Percentiles rank a stretch among this genome's conserved stretches.
Evolutionary conservation across 2,329 filamentous ascomycete species (phyloP).

Genomic region (Cercospora canescens): DNA sequence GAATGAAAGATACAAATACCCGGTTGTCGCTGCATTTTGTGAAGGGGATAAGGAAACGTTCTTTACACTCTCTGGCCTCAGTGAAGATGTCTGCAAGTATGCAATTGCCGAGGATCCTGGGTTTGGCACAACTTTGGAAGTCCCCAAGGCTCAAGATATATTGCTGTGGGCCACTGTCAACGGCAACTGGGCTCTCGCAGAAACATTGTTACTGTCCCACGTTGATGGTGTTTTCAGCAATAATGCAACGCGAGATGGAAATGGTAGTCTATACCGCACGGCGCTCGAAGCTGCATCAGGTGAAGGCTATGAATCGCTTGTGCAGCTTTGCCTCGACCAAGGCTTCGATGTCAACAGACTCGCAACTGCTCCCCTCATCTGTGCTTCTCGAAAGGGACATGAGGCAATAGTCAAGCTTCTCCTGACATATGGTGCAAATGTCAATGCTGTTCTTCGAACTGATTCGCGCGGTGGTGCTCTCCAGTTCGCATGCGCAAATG

Average conservation of each 20-base stretch:
- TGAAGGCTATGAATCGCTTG: not conserved
- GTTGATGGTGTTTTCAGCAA: too few species aligned
- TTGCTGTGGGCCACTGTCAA: not conserved
- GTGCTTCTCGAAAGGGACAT: not conserved
- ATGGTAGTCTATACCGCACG: not conserved
- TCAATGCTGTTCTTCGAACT: too few species aligned
- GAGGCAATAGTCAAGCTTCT: not conserved
- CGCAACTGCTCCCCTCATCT: not conserved
- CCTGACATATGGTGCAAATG: constrained; percentile 9
- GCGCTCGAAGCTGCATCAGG: not conserved
- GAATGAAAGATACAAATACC: not conserved
- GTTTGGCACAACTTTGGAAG: too few species aligned
- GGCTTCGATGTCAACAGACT: not conserved
- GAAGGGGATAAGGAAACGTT: constrained; percentile 6
- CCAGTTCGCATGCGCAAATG: too few species aligned
- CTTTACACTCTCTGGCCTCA: not conserved
- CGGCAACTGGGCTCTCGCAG: not conserved
- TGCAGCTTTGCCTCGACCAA: not conserved
- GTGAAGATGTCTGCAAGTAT: too few species aligned
- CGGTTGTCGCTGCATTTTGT: constrained; percentile 17
- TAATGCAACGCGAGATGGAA: not conserved
- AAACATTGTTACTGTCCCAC: too few species aligned
- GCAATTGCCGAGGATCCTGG: too few species aligned
- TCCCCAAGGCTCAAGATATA: not conserved
- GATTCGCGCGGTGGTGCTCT: too few species aligned